phyloP scores from a whole-genome alignment of 768 basidiomycete genomes.

The Boletus barrowsii region DNA sequence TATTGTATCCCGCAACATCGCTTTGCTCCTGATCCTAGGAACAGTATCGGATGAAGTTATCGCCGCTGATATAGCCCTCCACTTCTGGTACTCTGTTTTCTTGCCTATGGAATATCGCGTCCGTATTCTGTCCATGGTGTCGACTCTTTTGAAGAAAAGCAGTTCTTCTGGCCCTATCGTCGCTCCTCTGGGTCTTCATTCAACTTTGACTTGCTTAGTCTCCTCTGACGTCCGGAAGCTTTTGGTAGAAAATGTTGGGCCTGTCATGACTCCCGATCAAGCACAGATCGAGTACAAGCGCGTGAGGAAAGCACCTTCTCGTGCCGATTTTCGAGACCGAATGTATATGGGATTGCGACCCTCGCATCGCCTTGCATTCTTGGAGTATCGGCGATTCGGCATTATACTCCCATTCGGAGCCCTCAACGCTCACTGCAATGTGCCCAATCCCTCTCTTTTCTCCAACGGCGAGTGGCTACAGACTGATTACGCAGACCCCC shows the following conservation, averaged over 20 bases:
- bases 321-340: constrained; percentile 42
- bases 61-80: constrained; percentile 44
- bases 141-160: constrained; percentile 13
- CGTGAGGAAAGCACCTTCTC: constrained; percentile 35
- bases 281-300: constrained; percentile 33
- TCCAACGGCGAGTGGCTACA: constrained; percentile 45
- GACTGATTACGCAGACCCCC: constrained; percentile 40
- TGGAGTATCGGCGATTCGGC: constrained; percentile 39
- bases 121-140: constrained; percentile 17
- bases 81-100: constrained; percentile 48
- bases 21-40: constrained; percentile 42
- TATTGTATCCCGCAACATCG: constrained; percentile 39
- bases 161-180: not conserved
- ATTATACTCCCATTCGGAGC: constrained; percentile 51
- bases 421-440: constrained; percentile 37
- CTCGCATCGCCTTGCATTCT: constrained; percentile 43
- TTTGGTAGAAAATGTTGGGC: constrained; percentile 13
- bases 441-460: constrained; percentile 46
- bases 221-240: constrained; percentile 5
- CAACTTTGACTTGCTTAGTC: constrained; percentile 17
- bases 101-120: constrained; percentile 35
- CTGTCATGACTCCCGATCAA: constrained; percentile 16
- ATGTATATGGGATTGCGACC: constrained; percentile 39
- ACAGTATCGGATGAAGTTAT: constrained; percentile 28
- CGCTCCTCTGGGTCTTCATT: constrained; percentile 9